A percentile compares a stretch with the other conserved stretches of the same genome.
These are phyloP conservation scores for Laguncularia racemosa DNA, from an alignment of 345 rosid species.

Conservation along the genomic window DNA sequence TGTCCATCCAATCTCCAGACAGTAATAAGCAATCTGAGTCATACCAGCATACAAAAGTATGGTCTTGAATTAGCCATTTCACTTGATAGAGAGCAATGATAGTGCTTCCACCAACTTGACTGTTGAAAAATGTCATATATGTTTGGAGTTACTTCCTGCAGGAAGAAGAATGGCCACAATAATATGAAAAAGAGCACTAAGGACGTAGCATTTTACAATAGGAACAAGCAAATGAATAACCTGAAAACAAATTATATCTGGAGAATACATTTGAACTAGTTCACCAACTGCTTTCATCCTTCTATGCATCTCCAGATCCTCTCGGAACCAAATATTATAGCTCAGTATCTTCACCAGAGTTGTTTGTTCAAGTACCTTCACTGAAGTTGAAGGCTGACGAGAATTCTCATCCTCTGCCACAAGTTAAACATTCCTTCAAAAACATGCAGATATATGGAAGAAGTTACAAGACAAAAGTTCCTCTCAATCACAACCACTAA, in stretches of 20 bases:
- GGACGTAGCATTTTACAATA: not conserved
- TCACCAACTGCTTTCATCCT: conserved; percentile 87
- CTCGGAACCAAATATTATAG: conserved; percentile 98
- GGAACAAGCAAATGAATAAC: conserved; percentile 20
- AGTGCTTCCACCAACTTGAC: conserved; percentile 84
- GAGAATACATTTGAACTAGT: conserved; percentile 68
- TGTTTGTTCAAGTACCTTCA: conserved; percentile 4
- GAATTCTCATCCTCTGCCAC: conserved; percentile 32
- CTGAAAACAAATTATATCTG: conserved; percentile 90
- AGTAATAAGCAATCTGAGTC: not conserved
- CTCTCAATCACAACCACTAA: not conserved
- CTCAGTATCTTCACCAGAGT: conserved; percentile 46
- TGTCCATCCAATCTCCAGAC: not conserved
- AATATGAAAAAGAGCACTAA: conserved; percentile 7
- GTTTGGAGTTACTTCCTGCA: conserved; percentile 79
- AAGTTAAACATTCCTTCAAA: not conserved
- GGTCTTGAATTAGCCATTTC: conserved; percentile 33
- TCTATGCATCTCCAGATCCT: conserved; percentile 66
- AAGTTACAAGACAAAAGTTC: not conserved
- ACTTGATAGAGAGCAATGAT: conserved; percentile 53
- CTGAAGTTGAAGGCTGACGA: conserved; percentile 20
- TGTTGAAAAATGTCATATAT: conserved; percentile 54
- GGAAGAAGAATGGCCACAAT: not conserved
- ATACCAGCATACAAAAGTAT: conserved; percentile 88
- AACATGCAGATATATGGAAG: not conserved